phyloP scores from a whole-genome alignment of 2,329 filamentous ascomycete genomes.

The Hansfordia pulvinata region DNA sequence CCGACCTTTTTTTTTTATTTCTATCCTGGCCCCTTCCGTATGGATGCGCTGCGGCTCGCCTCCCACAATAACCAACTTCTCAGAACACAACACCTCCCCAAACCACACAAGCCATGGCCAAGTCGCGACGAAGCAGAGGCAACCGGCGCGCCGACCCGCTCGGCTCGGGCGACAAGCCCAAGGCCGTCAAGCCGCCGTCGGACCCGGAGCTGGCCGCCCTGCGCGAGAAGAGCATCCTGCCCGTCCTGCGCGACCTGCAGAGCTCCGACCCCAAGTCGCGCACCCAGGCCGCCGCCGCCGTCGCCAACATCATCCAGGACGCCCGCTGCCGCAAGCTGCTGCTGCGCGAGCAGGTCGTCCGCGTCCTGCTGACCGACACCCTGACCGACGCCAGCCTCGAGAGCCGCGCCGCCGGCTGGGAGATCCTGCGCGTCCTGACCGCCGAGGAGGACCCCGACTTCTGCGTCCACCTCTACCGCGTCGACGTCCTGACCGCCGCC shows the following conservation, averaged over 20 bases:
- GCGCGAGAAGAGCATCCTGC: constrained; percentile 48
- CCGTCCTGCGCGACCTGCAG: constrained; percentile 45
- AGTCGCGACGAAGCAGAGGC: constrained; percentile 40
- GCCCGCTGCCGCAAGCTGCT: constrained; percentile 49
- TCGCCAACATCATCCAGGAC: constrained; percentile 50
- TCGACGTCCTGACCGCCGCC: constrained; percentile 47
- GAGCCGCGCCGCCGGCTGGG: constrained; percentile 54
- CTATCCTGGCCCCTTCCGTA: too few relatives aligned
- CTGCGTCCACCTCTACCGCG: constrained; percentile 48
- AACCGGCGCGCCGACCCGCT: constrained; percentile 41
- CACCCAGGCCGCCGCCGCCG: constrained; percentile 41
- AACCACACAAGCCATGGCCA: constrained; percentile 33
- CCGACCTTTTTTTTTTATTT: too few relatives aligned
- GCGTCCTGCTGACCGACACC: constrained; percentile 48
- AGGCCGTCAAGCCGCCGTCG: constrained; percentile 43
- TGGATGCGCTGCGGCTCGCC: too few relatives aligned
- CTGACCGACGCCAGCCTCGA: constrained; percentile 49
- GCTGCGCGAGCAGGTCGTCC: constrained; percentile 52
- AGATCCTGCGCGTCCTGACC: constrained; percentile 46
- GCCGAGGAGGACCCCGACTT: constrained; percentile 54
- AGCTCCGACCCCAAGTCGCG: constrained; percentile 45
- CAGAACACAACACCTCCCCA: too few relatives aligned
- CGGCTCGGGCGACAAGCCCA: too few relatives aligned
- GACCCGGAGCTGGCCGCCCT: constrained; percentile 52
- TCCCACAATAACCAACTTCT: too few relatives aligned